phyloP scores from a whole-genome alignment of 345 rosid genomes.

The Syzygium grande region DNA sequence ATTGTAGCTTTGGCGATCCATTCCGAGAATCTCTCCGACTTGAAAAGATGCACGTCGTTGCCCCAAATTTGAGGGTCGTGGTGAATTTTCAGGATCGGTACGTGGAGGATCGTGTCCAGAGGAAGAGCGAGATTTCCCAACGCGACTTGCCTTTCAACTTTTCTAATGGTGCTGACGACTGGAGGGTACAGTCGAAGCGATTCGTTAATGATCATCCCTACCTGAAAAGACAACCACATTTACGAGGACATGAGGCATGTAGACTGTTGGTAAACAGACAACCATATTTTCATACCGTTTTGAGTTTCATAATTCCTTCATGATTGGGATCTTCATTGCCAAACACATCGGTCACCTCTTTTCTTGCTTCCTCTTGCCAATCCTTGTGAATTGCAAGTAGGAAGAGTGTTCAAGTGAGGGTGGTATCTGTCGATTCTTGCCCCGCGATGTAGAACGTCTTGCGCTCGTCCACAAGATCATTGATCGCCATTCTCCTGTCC shows the following conservation, averaged over 20 bases:
- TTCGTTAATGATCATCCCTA: conserved; percentile 21
- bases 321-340: conserved; percentile 10
- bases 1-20: conserved; percentile 35
- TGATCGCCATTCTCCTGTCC: conserved; percentile 1
- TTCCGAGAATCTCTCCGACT: conserved; percentile 35
- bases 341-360: conserved; percentile 16
- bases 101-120: background rate
- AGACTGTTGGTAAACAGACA: too few species aligned
- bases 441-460: conserved; percentile 23
- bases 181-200: conserved; percentile 26
- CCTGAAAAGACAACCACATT: background rate
- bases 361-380: conserved; percentile 35
- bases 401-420: conserved; percentile 24
- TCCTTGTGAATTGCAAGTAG: conserved; percentile 27
- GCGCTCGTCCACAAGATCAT: conserved; percentile 28
- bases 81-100: conserved; percentile 17
- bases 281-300: background rate
- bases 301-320: background rate
- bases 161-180: background rate
- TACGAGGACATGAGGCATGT: background rate
- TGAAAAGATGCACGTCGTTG: conserved; percentile 24
- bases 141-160: conserved; percentile 6
- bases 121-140: conserved; percentile 22
- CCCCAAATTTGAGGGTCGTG: conserved; percentile 32
- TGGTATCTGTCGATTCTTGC: conserved; percentile 21